These are phyloP conservation scores for Pichia kluyveri DNA, from an alignment of 805 yeast species.

Conservation along the genomic window DNA sequence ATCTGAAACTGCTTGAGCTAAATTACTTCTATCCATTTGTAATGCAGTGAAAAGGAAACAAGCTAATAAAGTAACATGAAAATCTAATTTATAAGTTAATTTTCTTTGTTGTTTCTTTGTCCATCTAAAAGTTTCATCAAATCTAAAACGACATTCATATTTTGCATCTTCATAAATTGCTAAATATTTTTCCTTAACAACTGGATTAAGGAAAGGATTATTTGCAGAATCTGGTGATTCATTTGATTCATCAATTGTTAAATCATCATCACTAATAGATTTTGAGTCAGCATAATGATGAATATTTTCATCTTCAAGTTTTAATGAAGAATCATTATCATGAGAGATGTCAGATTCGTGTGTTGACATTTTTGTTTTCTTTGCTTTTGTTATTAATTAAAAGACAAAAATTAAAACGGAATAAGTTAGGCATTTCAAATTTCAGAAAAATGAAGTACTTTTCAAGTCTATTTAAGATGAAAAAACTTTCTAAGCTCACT, in stretches of 20 bases:
- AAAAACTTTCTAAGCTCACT: no score
- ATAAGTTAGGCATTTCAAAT: no score
- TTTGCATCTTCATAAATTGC: slow-evolving; percentile 36
- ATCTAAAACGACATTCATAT: slow-evolving; percentile 46
- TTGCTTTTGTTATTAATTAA: no score
- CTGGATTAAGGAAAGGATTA: slow-evolving; percentile 37
- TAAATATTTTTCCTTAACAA: slow-evolving; percentile 36
- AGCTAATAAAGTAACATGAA: slow-evolving; percentile 48
- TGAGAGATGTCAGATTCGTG: neutral
- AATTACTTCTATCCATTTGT: slow-evolving; percentile 50
- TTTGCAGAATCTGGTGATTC: slow-evolving; percentile 4
- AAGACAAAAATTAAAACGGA: no score
- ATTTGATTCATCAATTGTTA: neutral
- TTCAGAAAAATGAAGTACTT: no score
- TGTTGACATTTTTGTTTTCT: no score
- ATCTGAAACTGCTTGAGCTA: slow-evolving; percentile 47
- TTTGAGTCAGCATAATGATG: no score
- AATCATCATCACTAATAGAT: no score
- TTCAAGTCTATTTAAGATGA: no score
- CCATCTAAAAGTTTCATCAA: slow-evolving; percentile 56
- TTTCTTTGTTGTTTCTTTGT: slow-evolving; percentile 39
- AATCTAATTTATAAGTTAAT: slow-evolving; percentile 43
- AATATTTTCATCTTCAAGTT: neutral
- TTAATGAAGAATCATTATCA: neutral
- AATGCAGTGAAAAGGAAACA: slow-evolving; percentile 50